A percentile compares a stretch with the other conserved stretches of the same genome.
Conservation (phyloP, 1,284 basidiomycete genomes). For the Trametes pubescens region DNA sequence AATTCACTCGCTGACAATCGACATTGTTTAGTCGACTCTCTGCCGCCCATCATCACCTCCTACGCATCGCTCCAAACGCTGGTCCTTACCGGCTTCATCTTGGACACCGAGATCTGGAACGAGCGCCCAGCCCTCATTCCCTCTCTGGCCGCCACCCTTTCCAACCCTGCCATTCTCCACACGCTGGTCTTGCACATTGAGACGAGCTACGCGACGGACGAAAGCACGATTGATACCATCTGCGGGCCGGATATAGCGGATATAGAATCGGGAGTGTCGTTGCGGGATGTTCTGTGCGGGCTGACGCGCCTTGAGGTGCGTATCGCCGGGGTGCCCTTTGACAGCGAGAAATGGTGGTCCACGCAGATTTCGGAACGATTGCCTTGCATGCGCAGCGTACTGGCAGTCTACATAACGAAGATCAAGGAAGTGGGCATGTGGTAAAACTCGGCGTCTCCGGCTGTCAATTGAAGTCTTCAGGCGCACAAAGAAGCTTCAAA, state of each 20-base stretch:
- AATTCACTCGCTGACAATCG: neutral
- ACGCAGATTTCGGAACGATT: neutral
- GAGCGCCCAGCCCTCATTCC: neutral
- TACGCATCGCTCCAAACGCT: neutral
- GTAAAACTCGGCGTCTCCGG: neutral
- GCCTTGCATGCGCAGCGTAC: neutral
- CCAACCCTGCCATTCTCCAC: neutral
- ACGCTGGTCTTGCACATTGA: neutral
- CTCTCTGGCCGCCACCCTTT: neutral
- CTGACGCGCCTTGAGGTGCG: conserved; percentile 2
- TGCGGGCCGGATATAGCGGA: neutral
- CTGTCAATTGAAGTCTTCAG: neutral
- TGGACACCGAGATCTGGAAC: neutral
- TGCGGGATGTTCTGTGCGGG: neutral
- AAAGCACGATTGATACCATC: neutral
- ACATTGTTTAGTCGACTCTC: neutral
- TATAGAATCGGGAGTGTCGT: too few relatives aligned
- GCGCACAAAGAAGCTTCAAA: neutral
- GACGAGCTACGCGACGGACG: conserved; percentile 2
- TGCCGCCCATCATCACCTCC: neutral
- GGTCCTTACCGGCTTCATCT: neutral
- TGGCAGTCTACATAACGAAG: neutral
- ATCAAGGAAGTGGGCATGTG: neutral
- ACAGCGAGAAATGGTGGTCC: neutral
- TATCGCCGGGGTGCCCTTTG: neutral